phyloP scores from a whole-genome alignment of 306 rosid species.

The Cicer bijugum region DNA sequence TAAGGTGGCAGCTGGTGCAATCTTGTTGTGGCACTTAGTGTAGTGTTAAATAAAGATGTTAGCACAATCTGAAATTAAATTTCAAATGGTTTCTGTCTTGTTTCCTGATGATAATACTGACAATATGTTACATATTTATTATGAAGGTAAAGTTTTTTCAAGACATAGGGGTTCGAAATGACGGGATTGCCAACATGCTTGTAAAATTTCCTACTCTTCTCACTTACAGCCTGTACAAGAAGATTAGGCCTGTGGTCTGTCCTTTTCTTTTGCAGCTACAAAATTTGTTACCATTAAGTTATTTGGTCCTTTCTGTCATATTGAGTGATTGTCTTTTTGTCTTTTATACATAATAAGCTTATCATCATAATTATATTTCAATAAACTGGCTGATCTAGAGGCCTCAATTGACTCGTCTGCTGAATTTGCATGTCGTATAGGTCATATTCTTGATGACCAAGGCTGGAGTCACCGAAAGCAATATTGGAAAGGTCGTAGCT shows the following conservation, averaged over 20 bases:
- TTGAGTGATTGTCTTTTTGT: background rate
- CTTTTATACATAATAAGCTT: background rate
- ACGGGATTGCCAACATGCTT: constrained; percentile 91
- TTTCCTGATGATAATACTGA: constrained; percentile 40
- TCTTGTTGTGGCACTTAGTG: background rate
- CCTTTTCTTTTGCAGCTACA: constrained; percentile 42
- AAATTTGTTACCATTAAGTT: constrained; percentile 19
- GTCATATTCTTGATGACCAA: constrained; percentile 90
- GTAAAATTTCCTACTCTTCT: constrained; percentile 85
- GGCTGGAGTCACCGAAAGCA: constrained; percentile 74
- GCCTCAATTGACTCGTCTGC: constrained; percentile 31
- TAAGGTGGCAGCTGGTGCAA: constrained; percentile 26
- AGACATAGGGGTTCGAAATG: constrained; percentile 76
- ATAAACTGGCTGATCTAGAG: constrained; percentile 23
- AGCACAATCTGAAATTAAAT: constrained; percentile 21
- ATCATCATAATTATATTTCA: constrained; percentile 2
- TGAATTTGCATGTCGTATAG: constrained; percentile 53
- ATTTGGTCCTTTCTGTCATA: background rate
- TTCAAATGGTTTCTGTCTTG: constrained; percentile 32
- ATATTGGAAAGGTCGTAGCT: constrained; percentile 82
- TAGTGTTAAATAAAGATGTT: constrained; percentile 26
- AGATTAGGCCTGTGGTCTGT: constrained; percentile 90
- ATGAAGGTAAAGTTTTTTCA: constrained; percentile 77
- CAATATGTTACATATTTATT: constrained; percentile 28
- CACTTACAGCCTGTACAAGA: constrained; percentile 85